phyloP scores from a whole-genome alignment of 768 basidiomycete species.

The Cyathus striatus region DNA sequence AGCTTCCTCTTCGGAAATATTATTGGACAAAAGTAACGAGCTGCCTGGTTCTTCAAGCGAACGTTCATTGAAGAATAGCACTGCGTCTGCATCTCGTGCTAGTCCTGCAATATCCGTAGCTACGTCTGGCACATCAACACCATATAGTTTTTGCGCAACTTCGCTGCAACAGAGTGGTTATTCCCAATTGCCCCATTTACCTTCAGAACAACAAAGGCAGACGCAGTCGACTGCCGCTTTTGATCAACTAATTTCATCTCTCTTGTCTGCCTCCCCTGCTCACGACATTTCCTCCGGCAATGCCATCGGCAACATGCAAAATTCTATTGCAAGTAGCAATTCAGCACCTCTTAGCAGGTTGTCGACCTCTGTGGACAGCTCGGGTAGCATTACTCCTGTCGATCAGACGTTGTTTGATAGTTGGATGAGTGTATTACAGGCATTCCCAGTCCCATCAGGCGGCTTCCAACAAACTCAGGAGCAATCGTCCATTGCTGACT shows the following conservation, averaged over 20 bases:
- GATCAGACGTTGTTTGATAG: slow-evolving; percentile 41
- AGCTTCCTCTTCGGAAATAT: neutral
- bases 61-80: too few relatives aligned
- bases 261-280: slow-evolving; percentile 24
- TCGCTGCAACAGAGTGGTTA: too few relatives aligned
- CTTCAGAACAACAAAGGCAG: slow-evolving; percentile 8
- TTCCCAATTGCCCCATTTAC: too few relatives aligned
- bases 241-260: slow-evolving; percentile 33
- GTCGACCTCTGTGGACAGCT: too few relatives aligned
- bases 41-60: too few relatives aligned
- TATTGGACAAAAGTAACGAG: too few relatives aligned
- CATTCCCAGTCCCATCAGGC: slow-evolving; percentile 31
- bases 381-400: too few relatives aligned
- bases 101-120: neutral
- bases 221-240: slow-evolving; percentile 22
- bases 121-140: neutral
- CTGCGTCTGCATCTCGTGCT: neutral
- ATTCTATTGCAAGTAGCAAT: too few relatives aligned
- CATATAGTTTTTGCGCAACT: too few relatives aligned
- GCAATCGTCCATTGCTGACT: neutral
- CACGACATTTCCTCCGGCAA: neutral
- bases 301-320: too few relatives aligned
- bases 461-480: slow-evolving; percentile 14
- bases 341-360: too few relatives aligned
- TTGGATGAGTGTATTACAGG: slow-evolving; percentile 47